phyloP scores from a whole-genome alignment of 2,329 filamentous ascomycete species.

The Monilinia vaccinii-corymbosi region DNA sequence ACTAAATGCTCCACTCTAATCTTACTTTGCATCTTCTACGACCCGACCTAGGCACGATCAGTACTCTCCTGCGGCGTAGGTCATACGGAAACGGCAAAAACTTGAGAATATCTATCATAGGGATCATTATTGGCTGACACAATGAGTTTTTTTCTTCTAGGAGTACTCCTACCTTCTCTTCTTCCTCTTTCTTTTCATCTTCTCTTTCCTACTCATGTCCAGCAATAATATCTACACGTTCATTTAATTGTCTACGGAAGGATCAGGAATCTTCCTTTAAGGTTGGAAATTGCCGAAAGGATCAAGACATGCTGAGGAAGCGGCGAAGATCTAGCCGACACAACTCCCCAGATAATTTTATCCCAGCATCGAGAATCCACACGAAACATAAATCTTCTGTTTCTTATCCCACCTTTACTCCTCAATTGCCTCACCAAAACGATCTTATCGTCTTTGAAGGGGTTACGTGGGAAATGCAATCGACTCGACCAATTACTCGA shows the following conservation, averaged over 20 bases:
- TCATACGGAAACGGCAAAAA: background rate
- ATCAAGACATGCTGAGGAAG: background rate
- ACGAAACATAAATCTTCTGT: slow-evolving; percentile 13
- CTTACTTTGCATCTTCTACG: background rate
- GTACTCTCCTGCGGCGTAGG: background rate
- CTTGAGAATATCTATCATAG: background rate
- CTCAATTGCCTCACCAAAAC: slow-evolving; percentile 4
- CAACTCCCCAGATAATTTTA: slow-evolving; percentile 3
- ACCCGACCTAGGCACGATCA: background rate
- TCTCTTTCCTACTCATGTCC: background rate
- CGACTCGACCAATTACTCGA: slow-evolving; percentile 13
- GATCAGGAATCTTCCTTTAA: background rate
- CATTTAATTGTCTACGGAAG: background rate
- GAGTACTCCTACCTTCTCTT: background rate
- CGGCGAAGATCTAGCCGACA: slow-evolving; percentile 3
- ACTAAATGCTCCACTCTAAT: slow-evolving; percentile 7
- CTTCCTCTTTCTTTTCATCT: background rate
- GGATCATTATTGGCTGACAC: background rate
- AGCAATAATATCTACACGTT: background rate
- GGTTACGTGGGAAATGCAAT: slow-evolving; percentile 16
- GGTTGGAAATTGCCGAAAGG: slow-evolving; percentile 1
- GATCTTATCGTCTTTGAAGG: slow-evolving; percentile 6
- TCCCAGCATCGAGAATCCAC: background rate
- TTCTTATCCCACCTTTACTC: slow-evolving; percentile 19
- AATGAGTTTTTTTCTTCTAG: background rate